Base-by-base conservation (phyloP, 768 basidiomycete species). In the Coprinopsis strossmayeri region DNA sequence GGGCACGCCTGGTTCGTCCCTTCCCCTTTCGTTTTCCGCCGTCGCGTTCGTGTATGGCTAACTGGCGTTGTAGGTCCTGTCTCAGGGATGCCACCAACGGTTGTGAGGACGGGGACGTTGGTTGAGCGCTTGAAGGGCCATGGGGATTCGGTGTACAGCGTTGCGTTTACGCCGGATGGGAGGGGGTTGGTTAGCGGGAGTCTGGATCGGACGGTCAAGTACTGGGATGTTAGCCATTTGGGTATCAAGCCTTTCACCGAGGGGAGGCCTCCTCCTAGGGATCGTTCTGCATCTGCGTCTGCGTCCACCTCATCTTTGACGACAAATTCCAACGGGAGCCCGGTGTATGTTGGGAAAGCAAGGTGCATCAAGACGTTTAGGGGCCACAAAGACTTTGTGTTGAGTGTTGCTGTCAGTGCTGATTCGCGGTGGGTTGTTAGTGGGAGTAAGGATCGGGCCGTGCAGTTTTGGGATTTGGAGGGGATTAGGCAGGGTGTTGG, bases 161-260 rank as follows among this genome's bases (percentile, higher is more conserved):
- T 91, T 10, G 88, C 87, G n/a, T 97, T 96, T 67, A 90, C 90
- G 3, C 91, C 90, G 0, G 94, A 95, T 60, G 92, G 92, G 32
- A 81, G 82, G 61, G 87, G 84, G 2, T 71, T 97, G 55, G 87
- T 96, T 5, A 90, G 86, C 53, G 94, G 91, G 27, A 90, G 87
- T 66, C 67, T 91, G 57, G 90, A 91, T 61, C 83, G 86, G 70
- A 87, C 84, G 39, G 59, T 92, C 52, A 87, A 89, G 62, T 80
- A 84, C 51, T 91, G 90, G 87, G 88, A 91, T 60, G 73, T 91
- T 12, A 80, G 81, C 59, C 82, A 78, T 45, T 73, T 95, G 56
- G 81, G 87, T 28, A 79, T 78, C 30, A 18, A 5, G 35, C 35
- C 35, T 10, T 18, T 10, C 17, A 41, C n/a, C n/a, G n/a, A n/a